Conservation (phyloP, 352 stramenopile species). For the Phytophthora sp. region DNA sequence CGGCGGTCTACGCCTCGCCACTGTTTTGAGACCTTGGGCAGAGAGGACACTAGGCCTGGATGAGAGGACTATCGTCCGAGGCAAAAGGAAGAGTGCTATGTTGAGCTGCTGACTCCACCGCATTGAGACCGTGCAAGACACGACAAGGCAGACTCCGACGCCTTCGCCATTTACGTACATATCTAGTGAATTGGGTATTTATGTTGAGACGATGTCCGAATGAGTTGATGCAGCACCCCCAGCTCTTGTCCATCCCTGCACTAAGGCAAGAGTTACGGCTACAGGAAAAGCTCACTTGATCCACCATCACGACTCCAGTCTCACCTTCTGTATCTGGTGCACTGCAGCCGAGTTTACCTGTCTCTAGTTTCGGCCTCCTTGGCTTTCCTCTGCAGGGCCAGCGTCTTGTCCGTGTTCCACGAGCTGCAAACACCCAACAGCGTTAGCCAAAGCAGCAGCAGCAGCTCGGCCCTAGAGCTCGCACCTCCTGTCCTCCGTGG, state of each 20-base stretch:
- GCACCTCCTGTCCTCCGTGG: slow-evolving; percentile 69
- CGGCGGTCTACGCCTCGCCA: slow-evolving; percentile 38
- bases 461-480: too few species aligned
- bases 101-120: not conserved
- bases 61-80: not conserved
- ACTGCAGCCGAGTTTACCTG: too few species aligned
- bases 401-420: slow-evolving; percentile 76
- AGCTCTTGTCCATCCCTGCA: too few species aligned
- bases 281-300: not conserved
- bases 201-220: too few species aligned
- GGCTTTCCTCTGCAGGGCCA: slow-evolving; percentile 49
- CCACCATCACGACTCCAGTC: too few species aligned
- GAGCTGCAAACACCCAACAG: slow-evolving; percentile 30
- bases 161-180: slow-evolving; percentile 13
- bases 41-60: not conserved
- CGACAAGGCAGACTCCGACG: not conserved
- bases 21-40: too few species aligned
- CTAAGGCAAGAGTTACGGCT: too few species aligned
- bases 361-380: slow-evolving; percentile 15
- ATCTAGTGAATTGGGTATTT: slow-evolving; percentile 32
- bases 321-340: too few species aligned
- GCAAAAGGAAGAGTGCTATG: not conserved
- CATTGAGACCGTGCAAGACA: not conserved
- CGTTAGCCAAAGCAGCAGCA: not conserved
- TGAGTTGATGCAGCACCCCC: too few species aligned